Conservation (phyloP, 2,329 filamentous ascomycete genomes). For the Colletotrichum sp. region DNA sequence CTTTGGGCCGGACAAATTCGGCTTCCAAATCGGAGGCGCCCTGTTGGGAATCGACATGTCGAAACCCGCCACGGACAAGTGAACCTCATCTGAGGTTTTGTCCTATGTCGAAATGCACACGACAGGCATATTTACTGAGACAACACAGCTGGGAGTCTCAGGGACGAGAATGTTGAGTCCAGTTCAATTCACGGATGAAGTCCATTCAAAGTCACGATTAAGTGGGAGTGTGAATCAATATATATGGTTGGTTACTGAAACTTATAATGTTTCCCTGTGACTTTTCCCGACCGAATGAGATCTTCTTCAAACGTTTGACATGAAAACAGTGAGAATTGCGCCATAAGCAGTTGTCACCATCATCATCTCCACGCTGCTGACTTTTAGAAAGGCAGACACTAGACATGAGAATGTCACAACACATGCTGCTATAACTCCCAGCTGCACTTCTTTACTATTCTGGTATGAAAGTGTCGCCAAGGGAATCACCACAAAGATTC, state of each 20-base stretch:
- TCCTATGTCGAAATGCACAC: not conserved
- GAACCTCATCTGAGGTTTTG: not conserved
- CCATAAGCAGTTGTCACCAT: not conserved
- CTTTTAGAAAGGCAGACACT: not conserved
- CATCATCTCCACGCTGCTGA: not conserved
- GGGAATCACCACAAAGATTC: not conserved
- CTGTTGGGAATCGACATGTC: not conserved
- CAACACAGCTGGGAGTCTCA: not conserved
- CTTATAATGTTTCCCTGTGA: not conserved
- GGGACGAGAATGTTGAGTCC: not conserved
- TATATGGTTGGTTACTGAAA: not conserved
- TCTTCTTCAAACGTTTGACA: not conserved
- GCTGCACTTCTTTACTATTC: not conserved
- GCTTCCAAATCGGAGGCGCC: not conserved
- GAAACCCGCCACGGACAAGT: not conserved
- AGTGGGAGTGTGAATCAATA: not conserved
- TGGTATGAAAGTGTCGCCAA: not conserved
- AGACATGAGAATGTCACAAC: not conserved
- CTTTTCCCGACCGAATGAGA: not conserved
- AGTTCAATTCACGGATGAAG: not conserved
- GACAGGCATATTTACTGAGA: not conserved
- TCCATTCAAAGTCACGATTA: not conserved
- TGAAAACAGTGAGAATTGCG: not conserved
- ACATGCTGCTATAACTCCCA: not conserved
- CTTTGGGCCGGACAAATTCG: not conserved